Base-by-base conservation (phyloP, 164 flowering plant species). In the Cinnamomum chago region DNA sequence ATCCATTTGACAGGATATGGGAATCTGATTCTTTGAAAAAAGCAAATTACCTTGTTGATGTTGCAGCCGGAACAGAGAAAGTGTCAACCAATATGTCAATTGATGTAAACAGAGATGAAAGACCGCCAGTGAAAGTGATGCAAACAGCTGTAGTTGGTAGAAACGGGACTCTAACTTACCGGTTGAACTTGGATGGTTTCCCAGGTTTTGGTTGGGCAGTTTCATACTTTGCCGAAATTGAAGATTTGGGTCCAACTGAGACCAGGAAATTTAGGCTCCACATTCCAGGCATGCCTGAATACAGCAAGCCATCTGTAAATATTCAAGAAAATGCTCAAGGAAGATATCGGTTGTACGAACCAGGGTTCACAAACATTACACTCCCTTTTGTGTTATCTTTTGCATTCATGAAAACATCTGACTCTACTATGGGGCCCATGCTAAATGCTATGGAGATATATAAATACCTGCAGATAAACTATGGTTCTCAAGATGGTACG, bases 1-100 rank as follows among this genome's bases (percentile, higher is more conserved):
- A 96, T 67, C 95, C 97, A 20, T 96, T 86, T 86, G 99, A 96
- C 80, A 86, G 99, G 81, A 88, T 96, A 84, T 96, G 99, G 99
- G 80, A 80, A 64, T 93, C 99, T 40, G 99, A 96, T 73, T 86
- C 92, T 30, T 30, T 89, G 60, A 92, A 88, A 83, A 89, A 84
- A 78, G 95, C 97, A 70, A 94, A 96, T 79, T 96, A 90, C 81
- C 94, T 96, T 51, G 99, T 96, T 77, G 99, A 94, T 82, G 97
- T 92, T 80, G 98, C 98, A 65, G 77, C 86, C 70, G 98, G 99
- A 50, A 96, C 99, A 11, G 79, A 81, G 76, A 94, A 84, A 79
- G 81, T 94, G 24, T 90, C 97, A 22, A 96, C 99, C 70, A 62
- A 28, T 65, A 65, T 68, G 84, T 89, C 94, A 58, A 88, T 94